A percentile compares a stretch with the other conserved stretches of the same genome.
phyloP scores from a whole-genome alignment of 441 rosid genomes.

The Capsella rubella region DNA sequence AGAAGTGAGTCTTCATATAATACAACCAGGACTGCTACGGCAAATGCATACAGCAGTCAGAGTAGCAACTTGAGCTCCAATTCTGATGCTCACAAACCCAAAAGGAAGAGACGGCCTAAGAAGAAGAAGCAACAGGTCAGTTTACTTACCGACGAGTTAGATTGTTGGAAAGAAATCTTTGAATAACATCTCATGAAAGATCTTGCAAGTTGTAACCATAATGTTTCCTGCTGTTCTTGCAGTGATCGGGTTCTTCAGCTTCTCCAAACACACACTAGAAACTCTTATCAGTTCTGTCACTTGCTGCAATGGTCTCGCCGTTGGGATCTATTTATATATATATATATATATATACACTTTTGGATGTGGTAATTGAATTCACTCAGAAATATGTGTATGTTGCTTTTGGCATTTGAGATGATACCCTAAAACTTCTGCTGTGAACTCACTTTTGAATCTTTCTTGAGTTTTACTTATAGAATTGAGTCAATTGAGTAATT shows the following conservation, averaged over 20 bases:
- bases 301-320: background rate
- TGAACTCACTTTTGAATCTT: constrained; percentile 21
- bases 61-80: constrained; percentile 94
- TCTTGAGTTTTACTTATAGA: constrained; percentile 3
- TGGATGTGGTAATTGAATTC: constrained; percentile 8
- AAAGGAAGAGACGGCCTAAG: constrained; percentile 94
- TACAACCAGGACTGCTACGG: constrained; percentile 29
- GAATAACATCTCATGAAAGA: background rate
- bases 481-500: background rate
- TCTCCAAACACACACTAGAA: constrained; percentile 10
- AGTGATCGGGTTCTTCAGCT: constrained; percentile 20
- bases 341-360: background rate
- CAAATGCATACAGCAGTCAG: constrained; percentile 66
- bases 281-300: background rate
- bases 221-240: constrained; percentile 7
- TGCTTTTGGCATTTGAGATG: constrained; percentile 24
- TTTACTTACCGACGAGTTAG: background rate
- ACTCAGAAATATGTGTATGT: constrained; percentile 8
- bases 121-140: constrained; percentile 80
- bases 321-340: background rate
- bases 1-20: constrained; percentile 61
- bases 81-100: constrained; percentile 94
- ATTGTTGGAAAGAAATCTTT: background rate
- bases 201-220: background rate
- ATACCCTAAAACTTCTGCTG: constrained; percentile 3